phyloP scores from a whole-genome alignment of 306 rosid species.

The Hippophae gyantsensis region DNA sequence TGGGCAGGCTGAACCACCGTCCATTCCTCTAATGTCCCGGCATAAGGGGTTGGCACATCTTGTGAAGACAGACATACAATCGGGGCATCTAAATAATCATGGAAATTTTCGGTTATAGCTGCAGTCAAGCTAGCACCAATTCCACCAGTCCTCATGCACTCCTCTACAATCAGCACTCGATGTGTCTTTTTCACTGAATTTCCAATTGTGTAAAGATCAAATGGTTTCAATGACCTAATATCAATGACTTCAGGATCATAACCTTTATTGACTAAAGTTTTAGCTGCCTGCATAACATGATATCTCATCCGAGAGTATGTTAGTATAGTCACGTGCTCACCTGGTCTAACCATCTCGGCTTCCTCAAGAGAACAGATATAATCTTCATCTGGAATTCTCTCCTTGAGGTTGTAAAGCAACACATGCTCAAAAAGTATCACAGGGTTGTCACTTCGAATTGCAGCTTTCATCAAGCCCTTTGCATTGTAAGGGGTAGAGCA shows the following conservation, averaged over 20 bases:
- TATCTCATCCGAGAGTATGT: conserved; percentile 96
- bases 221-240: conserved; percentile 89
- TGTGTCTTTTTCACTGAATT: conserved; percentile 90
- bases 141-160: conserved; percentile 95
- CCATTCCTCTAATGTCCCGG: conserved; percentile 83
- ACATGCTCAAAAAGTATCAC: conserved; percentile 96
- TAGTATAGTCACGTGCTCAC: conserved; percentile 76
- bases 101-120: conserved; percentile 75
- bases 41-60: conserved; percentile 95
- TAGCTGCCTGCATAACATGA: conserved; percentile 98
- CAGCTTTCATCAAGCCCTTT: conserved; percentile 93
- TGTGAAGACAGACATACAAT: conserved; percentile 79
- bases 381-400: conserved; percentile 93
- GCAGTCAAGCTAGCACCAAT: conserved; percentile 90
- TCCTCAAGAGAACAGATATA: conserved; percentile 80
- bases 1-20: conserved; percentile 95
- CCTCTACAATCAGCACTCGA: conserved; percentile 81
- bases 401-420: conserved; percentile 87
- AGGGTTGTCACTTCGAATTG: conserved; percentile 88
- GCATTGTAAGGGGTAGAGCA: conserved; percentile 94
- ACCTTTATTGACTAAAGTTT: conserved; percentile 89
- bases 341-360: conserved; percentile 97
- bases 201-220: conserved; percentile 81
- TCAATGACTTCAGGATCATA: conserved; percentile 93
- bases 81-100: conserved; percentile 94